Percentiles rank a stretch among this genome's conserved stretches.
Conservation (phyloP, 345 rosid species). For the Citrus mangshanensis region DNA sequence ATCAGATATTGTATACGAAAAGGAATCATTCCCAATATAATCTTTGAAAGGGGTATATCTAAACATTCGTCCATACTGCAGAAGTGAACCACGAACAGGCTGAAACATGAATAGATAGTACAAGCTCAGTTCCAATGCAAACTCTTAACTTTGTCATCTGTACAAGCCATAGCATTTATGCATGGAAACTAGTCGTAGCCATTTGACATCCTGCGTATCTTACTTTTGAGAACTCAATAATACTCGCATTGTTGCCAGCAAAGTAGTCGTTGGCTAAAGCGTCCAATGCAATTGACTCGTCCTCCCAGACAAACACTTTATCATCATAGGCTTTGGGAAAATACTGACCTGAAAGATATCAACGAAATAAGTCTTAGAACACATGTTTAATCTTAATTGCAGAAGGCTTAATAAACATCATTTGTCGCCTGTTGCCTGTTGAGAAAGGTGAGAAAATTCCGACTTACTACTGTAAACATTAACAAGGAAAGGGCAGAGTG, state of each 20-base stretch:
- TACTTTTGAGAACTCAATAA: conserved; percentile 64
- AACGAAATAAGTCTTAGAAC: background rate
- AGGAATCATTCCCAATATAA: conserved; percentile 71
- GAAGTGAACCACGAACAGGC: conserved; percentile 84
- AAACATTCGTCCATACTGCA: conserved; percentile 55
- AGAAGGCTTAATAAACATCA: background rate
- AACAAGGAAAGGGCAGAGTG: conserved; percentile 55
- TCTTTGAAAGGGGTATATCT: conserved; percentile 80
- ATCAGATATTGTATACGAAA: conserved; percentile 62
- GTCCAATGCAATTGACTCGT: conserved; percentile 77
- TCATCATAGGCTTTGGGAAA: conserved; percentile 85
- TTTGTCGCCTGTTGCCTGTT: background rate
- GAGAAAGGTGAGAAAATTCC: background rate
- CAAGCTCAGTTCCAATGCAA: conserved; percentile 4
- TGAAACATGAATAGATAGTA: conserved; percentile 24
- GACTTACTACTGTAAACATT: conserved; percentile 70
- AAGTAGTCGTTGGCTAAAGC: conserved; percentile 71
- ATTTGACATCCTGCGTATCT: conserved; percentile 5
- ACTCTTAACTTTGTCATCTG: background rate
- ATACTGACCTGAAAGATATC: conserved; percentile 56
- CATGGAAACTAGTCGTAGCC: background rate
- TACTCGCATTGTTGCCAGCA: conserved; percentile 56
- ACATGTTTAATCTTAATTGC: background rate
- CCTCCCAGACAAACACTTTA: conserved; percentile 65
- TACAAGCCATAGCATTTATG: background rate